phyloP scores from a whole-genome alignment of 768 basidiomycete genomes.

The Heimioporus sp. region DNA sequence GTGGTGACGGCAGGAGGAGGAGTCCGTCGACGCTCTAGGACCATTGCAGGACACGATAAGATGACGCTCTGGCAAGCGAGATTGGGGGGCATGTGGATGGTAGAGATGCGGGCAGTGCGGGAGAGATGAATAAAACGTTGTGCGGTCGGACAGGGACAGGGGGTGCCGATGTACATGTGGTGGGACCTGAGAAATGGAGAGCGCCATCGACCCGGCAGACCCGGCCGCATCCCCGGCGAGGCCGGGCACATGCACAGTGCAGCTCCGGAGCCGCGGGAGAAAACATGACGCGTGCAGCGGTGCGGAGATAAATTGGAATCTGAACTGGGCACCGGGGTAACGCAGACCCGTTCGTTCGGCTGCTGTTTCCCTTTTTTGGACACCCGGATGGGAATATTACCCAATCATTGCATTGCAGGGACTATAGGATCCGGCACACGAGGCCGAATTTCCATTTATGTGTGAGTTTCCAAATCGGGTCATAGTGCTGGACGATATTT shows the following conservation, averaged over 20 bases:
- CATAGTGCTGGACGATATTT: constrained; percentile 25
- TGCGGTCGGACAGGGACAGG: constrained; percentile 5
- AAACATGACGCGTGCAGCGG: constrained; percentile 5
- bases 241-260: constrained; percentile 26
- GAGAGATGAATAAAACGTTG: constrained; percentile 36
- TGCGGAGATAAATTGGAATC: constrained; percentile 21
- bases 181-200: constrained; percentile 15
- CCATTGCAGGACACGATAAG: too few species aligned
- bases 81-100: constrained; percentile 16
- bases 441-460: constrained; percentile 24
- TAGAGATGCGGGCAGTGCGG: constrained; percentile 18
- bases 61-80: constrained; percentile 11
- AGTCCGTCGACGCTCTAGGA: too few species aligned
- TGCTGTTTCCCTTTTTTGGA: not conserved
- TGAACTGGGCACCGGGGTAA: constrained; percentile 29
- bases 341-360: constrained; percentile 10
- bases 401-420: constrained; percentile 29
- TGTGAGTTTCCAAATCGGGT: constrained; percentile 10
- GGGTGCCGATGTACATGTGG: too few species aligned
- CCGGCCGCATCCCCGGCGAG: constrained; percentile 22
- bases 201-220: not conserved
- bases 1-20: constrained; percentile 19
- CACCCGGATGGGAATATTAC: constrained; percentile 27
- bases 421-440: constrained; percentile 34
- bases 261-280: constrained; percentile 27